phyloP scores from a whole-genome alignment of 495 filamentous ascomycete species.

The Daldinia loculata region DNA sequence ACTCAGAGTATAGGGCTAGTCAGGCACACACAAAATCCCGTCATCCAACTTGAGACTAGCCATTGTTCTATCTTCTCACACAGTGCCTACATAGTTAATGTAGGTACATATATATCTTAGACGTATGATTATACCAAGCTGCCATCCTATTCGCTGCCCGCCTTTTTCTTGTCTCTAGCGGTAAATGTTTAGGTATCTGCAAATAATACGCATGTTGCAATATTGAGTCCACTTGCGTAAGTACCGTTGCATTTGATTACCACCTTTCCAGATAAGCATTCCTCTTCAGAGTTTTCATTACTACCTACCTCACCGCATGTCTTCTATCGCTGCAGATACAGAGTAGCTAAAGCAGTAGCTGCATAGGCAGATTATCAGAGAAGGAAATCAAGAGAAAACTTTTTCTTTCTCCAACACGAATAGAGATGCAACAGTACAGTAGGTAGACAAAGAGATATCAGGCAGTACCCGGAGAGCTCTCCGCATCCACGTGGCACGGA shows the following conservation, averaged over 20 bases:
- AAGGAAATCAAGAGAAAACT: background rate
- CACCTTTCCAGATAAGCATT: conserved; percentile 26
- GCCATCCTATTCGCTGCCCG: conserved; percentile 1
- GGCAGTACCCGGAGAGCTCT: background rate
- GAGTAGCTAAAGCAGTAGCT: background rate
- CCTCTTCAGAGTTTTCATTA: conserved; percentile 20
- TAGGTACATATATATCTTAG: background rate
- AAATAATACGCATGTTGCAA: conserved; percentile 23
- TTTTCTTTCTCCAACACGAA: background rate
- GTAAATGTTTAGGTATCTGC: background rate
- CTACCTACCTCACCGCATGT: conserved; percentile 9
- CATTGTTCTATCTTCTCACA: background rate
- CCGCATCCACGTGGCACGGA: conserved; percentile 11
- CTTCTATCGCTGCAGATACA: background rate
- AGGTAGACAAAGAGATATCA: background rate
- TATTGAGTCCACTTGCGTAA: conserved; percentile 23
- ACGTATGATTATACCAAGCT: background rate
- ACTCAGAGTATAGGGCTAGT: conserved; percentile 12
- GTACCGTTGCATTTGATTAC: conserved; percentile 46
- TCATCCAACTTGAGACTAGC: conserved; percentile 1
- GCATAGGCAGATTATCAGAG: background rate
- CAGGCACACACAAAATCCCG: conserved; percentile 8
- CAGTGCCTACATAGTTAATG: background rate
- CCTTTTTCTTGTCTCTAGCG: conserved; percentile 9
- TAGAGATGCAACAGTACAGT: background rate